A percentile compares a stretch with the other conserved stretches of the same genome.
phyloP scores from a whole-genome alignment of 768 basidiomycete genomes.

The Mycena rebaudengoi region DNA sequence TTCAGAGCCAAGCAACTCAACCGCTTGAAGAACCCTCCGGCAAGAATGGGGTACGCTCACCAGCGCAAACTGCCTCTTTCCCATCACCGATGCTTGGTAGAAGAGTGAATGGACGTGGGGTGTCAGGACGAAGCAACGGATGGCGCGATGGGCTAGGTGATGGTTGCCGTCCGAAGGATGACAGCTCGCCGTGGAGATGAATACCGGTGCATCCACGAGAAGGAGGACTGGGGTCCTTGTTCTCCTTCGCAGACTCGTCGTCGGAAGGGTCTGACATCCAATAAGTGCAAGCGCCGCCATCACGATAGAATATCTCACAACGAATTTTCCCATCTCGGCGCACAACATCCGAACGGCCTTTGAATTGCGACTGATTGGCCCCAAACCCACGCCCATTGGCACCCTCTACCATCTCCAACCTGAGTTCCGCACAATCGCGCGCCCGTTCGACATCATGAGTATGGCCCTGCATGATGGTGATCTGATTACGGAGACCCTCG shows the following conservation, averaged over 20 bases:
- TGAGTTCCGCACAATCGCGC: slow-evolving; percentile 24
- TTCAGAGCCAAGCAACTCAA: too few relatives aligned
- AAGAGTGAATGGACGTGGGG: background rate
- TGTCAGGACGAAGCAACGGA: background rate
- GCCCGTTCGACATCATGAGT: slow-evolving; percentile 7
- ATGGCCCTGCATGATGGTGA: background rate
- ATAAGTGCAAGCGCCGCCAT: background rate
- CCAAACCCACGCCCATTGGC: background rate
- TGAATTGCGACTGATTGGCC: background rate
- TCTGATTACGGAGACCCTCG: slow-evolving; percentile 2
- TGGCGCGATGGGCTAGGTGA: background rate
- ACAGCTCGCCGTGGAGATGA: too few relatives aligned
- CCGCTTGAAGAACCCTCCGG: too few relatives aligned
- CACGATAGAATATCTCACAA: slow-evolving; percentile 9
- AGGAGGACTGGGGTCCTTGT: background rate
- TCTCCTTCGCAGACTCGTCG: background rate
- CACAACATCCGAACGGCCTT: background rate
- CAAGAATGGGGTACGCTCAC: too few relatives aligned
- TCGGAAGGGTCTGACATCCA: background rate
- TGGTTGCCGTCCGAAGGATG: too few relatives aligned
- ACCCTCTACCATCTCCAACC: background rate
- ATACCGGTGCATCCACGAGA: too few relatives aligned
- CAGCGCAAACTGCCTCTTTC: too few relatives aligned
- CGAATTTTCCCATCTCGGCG: background rate
- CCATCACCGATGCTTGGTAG: background rate